Conservation (phyloP, 306 rosid genomes). For the Delonix regia region DNA sequence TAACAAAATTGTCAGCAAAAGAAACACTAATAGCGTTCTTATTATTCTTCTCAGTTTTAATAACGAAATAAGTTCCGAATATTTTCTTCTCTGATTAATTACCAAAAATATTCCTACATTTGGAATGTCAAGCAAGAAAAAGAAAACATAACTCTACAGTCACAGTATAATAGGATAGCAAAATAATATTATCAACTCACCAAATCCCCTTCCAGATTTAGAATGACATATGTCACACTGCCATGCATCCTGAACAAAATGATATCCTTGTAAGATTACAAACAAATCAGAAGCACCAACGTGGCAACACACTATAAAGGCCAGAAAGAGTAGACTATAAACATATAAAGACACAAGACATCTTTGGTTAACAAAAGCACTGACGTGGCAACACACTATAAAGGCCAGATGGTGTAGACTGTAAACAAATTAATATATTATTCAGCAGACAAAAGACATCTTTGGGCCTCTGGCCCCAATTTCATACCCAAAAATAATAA, state of each 20-base stretch:
- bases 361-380: too few species aligned
- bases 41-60: not conserved
- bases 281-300: not conserved
- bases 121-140: too few species aligned
- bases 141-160: not conserved
- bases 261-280: constrained; percentile 29
- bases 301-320: not conserved
- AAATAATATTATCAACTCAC: not conserved
- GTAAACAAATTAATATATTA: too few species aligned
- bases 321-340: not conserved
- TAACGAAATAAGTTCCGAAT: not conserved
- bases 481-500: too few species aligned
- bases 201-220: constrained; percentile 91
- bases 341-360: too few species aligned
- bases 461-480: not conserved
- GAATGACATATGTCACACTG: constrained; percentile 90
- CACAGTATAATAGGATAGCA: not conserved
- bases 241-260: constrained; percentile 80
- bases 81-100: not conserved
- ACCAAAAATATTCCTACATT: not conserved
- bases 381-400: not conserved
- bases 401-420: not conserved
- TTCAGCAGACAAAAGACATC: too few species aligned
- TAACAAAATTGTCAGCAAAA: not conserved
- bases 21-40: not conserved